phyloP scores from a whole-genome alignment of 2,329 filamentous ascomycete species.

The Endoconidiophora polonica region DNA sequence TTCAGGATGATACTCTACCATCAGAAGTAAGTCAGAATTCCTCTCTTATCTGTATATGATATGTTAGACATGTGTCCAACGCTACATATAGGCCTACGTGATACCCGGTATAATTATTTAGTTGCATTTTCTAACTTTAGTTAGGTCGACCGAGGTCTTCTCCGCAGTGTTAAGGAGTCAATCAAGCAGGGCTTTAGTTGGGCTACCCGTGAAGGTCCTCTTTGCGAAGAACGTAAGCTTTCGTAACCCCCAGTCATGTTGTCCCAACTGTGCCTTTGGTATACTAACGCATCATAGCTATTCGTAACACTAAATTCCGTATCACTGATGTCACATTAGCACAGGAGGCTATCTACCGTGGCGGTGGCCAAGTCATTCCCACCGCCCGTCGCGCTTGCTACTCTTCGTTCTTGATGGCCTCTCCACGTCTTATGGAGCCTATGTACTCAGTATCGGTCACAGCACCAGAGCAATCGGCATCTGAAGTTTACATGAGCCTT shows the following conservation, averaged over 20 bases:
- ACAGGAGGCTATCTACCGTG: constrained; percentile 80
- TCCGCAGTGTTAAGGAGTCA: constrained; percentile 75
- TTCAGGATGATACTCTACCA: constrained; percentile 91
- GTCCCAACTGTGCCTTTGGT: neutral
- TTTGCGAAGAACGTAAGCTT: constrained; percentile 87
- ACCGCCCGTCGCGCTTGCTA: constrained; percentile 87
- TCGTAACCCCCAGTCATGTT: constrained; percentile 1
- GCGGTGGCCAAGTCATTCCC: constrained; percentile 93
- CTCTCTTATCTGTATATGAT: neutral
- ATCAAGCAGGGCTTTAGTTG: constrained; percentile 94
- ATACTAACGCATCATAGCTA: constrained; percentile 39
- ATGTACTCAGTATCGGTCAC: constrained; percentile 88
- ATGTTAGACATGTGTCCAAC: neutral
- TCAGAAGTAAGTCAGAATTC: constrained; percentile 45
- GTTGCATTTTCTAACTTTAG: neutral
- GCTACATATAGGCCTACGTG: neutral
- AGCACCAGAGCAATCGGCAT: constrained; percentile 75
- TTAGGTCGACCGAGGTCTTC: constrained; percentile 76
- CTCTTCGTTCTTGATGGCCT: constrained; percentile 92
- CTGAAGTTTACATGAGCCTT: constrained; percentile 80
- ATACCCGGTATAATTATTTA: no score
- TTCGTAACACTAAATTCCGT: constrained; percentile 95
- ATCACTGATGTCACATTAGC: constrained; percentile 82
- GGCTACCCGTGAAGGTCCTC: constrained; percentile 84
- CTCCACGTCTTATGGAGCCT: constrained; percentile 90